Percentiles rank a stretch among this genome's conserved stretches.
phyloP scores from a whole-genome alignment of 192 early-diverging fungal species.

The Coemansia erecta region DNA sequence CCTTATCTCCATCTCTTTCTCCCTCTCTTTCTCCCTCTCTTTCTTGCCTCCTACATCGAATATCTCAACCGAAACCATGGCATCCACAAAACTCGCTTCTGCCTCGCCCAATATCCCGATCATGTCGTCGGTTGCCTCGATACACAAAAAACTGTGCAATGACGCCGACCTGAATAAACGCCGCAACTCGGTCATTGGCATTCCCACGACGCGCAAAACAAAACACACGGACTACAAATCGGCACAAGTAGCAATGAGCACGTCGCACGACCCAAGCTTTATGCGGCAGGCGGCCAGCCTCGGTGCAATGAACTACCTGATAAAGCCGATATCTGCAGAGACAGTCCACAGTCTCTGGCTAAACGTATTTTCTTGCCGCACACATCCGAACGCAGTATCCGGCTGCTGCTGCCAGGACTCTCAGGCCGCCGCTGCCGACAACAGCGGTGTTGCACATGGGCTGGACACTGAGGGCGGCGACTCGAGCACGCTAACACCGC shows the following conservation, averaged over 20 bases:
- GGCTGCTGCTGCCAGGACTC: slow-evolving; percentile 13
- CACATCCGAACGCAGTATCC: slow-evolving; percentile 23
- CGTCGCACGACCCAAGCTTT: slow-evolving; percentile 44
- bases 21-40: too few relatives aligned
- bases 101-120: slow-evolving; percentile 7
- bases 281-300: slow-evolving; percentile 51
- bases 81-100: slow-evolving; percentile 25
- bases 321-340: slow-evolving; percentile 55
- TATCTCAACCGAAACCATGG: slow-evolving; percentile 9
- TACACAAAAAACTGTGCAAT: neutral
- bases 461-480: slow-evolving; percentile 12
- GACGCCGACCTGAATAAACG: slow-evolving; percentile 19
- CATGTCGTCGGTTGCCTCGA: slow-evolving; percentile 5
- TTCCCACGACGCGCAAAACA: neutral
- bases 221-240: slow-evolving; percentile 5
- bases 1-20: neutral
- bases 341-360: slow-evolving; percentile 54
- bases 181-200: slow-evolving; percentile 40
- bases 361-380: slow-evolving; percentile 50
- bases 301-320: slow-evolving; percentile 54
- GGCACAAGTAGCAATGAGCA: slow-evolving; percentile 50
- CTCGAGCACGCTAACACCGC: slow-evolving; percentile 19
- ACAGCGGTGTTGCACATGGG: neutral
- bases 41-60: too few relatives aligned
- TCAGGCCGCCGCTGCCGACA: slow-evolving; percentile 5